Conservation (phyloP, 202 grass and related monocot species). For the Cymbopogon flexuosus region DNA sequence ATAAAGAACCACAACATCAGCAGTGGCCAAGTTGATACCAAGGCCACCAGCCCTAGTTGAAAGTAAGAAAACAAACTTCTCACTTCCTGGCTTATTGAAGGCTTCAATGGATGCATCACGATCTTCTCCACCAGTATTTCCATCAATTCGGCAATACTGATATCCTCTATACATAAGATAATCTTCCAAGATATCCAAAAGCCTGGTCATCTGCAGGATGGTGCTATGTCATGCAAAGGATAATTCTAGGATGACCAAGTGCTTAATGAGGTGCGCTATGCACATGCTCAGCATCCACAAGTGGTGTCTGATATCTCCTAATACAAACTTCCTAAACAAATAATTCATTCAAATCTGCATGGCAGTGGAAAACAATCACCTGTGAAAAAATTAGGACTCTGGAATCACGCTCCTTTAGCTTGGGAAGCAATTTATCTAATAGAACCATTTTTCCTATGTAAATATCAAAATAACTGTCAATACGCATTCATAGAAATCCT, state of each 20-base stretch:
- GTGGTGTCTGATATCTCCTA: neutral
- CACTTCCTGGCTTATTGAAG: constrained; percentile 83
- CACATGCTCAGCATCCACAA: neutral
- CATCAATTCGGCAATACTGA: constrained; percentile 94
- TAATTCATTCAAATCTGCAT: constrained; percentile 6
- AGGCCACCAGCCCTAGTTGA: constrained; percentile 92
- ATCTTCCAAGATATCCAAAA: constrained; percentile 95
- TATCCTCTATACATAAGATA: constrained; percentile 90
- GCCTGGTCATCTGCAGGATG: constrained; percentile 84
- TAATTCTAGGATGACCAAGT: neutral
- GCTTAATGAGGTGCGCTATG: neutral
- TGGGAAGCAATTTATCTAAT: constrained; percentile 89
- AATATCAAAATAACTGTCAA: constrained; percentile 22
- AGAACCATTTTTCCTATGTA: constrained; percentile 95
- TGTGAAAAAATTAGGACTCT: constrained; percentile 97
- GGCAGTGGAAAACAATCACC: constrained; percentile 43
- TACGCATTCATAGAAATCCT: neutral
- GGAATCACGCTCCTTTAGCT: constrained; percentile 88
- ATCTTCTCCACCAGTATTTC: constrained; percentile 92
- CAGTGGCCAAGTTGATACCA: constrained; percentile 96
- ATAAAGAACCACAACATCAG: constrained; percentile 98
- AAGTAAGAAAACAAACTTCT: constrained; percentile 97
- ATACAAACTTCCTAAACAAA: neutral
- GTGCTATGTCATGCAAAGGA: neutral
- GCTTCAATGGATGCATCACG: constrained; percentile 92